Conservation (phyloP, 306 rosid species). For the Prunus mume region DNA sequence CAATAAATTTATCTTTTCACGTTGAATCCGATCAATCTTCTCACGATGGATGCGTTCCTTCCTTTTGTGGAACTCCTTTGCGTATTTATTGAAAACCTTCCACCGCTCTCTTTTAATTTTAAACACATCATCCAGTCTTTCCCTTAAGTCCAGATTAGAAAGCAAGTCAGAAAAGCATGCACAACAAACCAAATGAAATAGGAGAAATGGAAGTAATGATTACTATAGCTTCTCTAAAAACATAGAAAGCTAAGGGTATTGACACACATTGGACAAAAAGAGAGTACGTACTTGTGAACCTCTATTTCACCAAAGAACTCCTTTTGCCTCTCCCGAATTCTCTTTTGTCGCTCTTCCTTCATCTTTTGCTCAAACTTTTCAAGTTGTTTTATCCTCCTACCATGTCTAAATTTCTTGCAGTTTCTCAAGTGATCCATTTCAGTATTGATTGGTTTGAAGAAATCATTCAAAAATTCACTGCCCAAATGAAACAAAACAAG, state of each 20-base stretch:
- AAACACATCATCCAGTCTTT: constrained; percentile 85
- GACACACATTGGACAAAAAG: background rate
- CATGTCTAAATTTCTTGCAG: constrained; percentile 91
- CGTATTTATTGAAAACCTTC: constrained; percentile 93
- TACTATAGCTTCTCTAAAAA: background rate
- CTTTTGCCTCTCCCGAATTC: constrained; percentile 97
- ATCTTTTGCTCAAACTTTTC: constrained; percentile 94
- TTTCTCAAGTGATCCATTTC: constrained; percentile 84
- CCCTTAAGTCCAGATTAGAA: constrained; percentile 58
- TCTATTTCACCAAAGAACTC: constrained; percentile 94
- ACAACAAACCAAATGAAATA: background rate
- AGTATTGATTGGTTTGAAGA: constrained; percentile 71
- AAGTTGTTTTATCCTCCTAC: constrained; percentile 89
- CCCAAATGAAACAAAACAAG: constrained; percentile 29
- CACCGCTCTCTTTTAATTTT: constrained; percentile 86
- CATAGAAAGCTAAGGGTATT: background rate
- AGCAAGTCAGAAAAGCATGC: constrained; percentile 13
- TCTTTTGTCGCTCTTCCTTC: constrained; percentile 99
- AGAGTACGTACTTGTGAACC: constrained; percentile 84
- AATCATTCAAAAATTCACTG: constrained; percentile 92
- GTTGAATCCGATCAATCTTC: constrained; percentile 96
- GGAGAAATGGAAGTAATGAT: background rate
- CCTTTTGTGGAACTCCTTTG: constrained; percentile 89
- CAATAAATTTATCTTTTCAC: constrained; percentile 95
- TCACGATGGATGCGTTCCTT: constrained; percentile 98